Percentiles rank a stretch among this genome's conserved stretches.
These are phyloP conservation scores for Penicillium sp. DNA, from an alignment of 2,329 filamentous ascomycete species.

Conservation along the genomic window DNA sequence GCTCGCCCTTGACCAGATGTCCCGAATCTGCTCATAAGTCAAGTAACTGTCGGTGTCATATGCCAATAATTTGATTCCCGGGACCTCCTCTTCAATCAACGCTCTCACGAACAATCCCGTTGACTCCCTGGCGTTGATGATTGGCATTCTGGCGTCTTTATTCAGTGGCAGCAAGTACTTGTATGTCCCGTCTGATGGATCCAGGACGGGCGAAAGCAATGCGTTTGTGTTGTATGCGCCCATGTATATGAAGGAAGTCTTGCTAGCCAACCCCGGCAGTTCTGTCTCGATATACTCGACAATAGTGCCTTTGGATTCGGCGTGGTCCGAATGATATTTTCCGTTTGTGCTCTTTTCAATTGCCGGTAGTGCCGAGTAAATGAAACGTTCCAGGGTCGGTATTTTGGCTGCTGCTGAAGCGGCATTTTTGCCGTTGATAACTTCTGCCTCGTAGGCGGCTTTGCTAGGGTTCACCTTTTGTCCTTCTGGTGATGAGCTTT, in stretches of 20 bases:
- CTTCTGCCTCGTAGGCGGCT: background rate
- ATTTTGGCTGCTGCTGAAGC: background rate
- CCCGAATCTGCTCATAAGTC: background rate
- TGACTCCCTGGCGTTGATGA: conserved; percentile 38
- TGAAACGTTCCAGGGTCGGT: background rate
- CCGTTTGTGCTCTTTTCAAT: background rate
- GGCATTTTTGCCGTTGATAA: background rate
- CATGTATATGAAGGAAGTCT: conserved; percentile 38
- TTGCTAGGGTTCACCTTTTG: background rate
- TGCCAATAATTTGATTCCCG: conserved; percentile 43
- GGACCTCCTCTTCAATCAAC: conserved; percentile 36
- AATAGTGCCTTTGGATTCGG: background rate
- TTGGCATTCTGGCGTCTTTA: conserved; percentile 28
- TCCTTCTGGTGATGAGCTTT: background rate
- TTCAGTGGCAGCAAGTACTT: conserved; percentile 27
- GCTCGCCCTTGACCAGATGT: background rate
- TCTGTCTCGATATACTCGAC: conserved; percentile 42
- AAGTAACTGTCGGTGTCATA: conserved; percentile 35
- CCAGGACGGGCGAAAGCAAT: conserved; percentile 26
- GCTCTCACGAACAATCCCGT: conserved; percentile 45
- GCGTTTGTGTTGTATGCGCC: conserved; percentile 31
- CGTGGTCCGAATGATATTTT: background rate
- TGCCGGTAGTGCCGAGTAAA: background rate
- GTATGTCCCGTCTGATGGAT: conserved; percentile 28
- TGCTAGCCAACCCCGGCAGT: conserved; percentile 41